Conservation (phyloP, 495 filamentous ascomycete species). For the Cercophora sp. region DNA sequence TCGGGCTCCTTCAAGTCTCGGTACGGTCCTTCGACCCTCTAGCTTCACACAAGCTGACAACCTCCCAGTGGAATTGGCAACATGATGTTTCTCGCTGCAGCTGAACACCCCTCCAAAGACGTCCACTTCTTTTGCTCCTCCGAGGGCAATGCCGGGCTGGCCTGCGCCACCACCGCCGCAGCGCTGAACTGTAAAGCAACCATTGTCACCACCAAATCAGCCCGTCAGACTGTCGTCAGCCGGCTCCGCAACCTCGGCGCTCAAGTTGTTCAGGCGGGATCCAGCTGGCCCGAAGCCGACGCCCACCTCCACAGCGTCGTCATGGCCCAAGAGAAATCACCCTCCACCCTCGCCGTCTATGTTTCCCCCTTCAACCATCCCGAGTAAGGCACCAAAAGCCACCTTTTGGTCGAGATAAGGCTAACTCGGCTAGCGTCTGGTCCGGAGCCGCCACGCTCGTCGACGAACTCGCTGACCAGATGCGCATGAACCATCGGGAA, state of each 20-base stretch:
- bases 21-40: slow-evolving; percentile 10
- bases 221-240: slow-evolving; percentile 64
- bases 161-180: slow-evolving; percentile 74
- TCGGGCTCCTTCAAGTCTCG: slow-evolving; percentile 94
- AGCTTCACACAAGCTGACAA: not conserved
- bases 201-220: slow-evolving; percentile 72
- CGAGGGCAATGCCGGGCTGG: slow-evolving; percentile 90
- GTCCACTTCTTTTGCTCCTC: slow-evolving; percentile 84
- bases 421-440: too few relatives aligned
- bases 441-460: slow-evolving; percentile 69
- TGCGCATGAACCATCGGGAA: slow-evolving; percentile 37
- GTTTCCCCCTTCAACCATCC: slow-evolving; percentile 88
- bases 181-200: slow-evolving; percentile 69
- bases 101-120: slow-evolving; percentile 25
- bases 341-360: slow-evolving; percentile 60
- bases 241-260: slow-evolving; percentile 70
- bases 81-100: slow-evolving; percentile 56
- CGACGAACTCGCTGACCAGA: slow-evolving; percentile 64
- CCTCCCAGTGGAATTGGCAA: slow-evolving; percentile 63
- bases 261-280: slow-evolving; percentile 67
- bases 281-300: slow-evolving; percentile 75
- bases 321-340: slow-evolving; percentile 19
- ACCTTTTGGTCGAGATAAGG: too few relatives aligned
- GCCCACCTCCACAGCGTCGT: slow-evolving; percentile 62
- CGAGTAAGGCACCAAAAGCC: too few relatives aligned